These are phyloP conservation scores for Lachancea dasiensis DNA, from an alignment of 805 yeast genomes.

Conservation along the genomic window DNA sequence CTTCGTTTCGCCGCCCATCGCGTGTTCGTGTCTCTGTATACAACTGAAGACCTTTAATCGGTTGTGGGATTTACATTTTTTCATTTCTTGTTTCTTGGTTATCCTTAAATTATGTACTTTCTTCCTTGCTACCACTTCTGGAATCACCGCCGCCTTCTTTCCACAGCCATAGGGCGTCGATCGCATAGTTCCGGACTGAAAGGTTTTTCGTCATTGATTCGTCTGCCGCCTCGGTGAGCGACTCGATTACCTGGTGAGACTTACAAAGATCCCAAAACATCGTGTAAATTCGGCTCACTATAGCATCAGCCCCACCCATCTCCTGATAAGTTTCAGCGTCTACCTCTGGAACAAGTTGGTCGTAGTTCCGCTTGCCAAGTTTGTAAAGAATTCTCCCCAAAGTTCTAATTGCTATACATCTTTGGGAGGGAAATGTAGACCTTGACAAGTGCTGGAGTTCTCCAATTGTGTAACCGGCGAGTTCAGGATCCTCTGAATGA, in stretches of 20 bases:
- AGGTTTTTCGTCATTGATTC: constrained; percentile 57
- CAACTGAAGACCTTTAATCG: neutral
- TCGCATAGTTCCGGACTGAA: constrained; percentile 74
- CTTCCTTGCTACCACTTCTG: constrained; percentile 3
- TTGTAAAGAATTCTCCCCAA: constrained; percentile 82
- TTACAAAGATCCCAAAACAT: constrained; percentile 68
- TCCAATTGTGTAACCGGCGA: constrained; percentile 86
- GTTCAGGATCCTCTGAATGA: constrained; percentile 79
- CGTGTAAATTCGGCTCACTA: constrained; percentile 34
- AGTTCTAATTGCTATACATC: constrained; percentile 80
- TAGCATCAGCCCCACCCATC: constrained; percentile 34
- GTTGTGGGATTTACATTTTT: constrained; percentile 4
- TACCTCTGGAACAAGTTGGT: constrained; percentile 45
- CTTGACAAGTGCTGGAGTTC: constrained; percentile 78
- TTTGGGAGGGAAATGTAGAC: constrained; percentile 76
- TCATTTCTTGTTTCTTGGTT: neutral
- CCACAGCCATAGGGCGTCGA: constrained; percentile 92
- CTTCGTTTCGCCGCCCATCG: neutral
- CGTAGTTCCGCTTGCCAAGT: constrained; percentile 56
- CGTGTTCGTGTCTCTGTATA: neutral
- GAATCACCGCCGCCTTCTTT: constrained; percentile 43
- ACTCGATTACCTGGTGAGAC: constrained; percentile 54
- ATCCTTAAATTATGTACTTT: neutral
- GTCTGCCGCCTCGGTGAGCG: constrained; percentile 62
- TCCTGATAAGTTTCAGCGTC: constrained; percentile 35